Conservation (phyloP, 2,329 filamentous ascomycete genomes). For the Samsoniella hepiali region DNA sequence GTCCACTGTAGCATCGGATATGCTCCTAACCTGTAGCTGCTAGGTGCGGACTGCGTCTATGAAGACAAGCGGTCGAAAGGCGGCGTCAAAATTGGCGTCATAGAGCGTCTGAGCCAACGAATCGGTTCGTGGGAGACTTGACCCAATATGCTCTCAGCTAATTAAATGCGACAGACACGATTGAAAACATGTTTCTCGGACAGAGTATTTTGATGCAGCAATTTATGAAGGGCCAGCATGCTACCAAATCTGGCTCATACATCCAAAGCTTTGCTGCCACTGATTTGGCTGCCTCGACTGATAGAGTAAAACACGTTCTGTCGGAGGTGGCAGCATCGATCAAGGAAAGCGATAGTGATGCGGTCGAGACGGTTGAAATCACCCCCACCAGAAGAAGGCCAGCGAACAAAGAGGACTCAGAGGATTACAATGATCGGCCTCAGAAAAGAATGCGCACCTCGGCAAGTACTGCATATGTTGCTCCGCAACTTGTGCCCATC, state of each 20-base stretch:
- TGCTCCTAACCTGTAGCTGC: neutral
- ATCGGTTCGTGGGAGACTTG: conserved; percentile 26
- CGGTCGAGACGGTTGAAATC: neutral
- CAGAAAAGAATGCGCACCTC: neutral
- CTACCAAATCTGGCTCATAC: neutral
- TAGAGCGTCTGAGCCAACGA: conserved; percentile 34
- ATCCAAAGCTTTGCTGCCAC: neutral
- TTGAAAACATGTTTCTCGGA: conserved; percentile 39
- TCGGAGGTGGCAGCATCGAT: neutral
- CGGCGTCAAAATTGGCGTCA: conserved; percentile 33
- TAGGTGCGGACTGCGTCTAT: conserved; percentile 33
- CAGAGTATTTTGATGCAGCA: conserved; percentile 37
- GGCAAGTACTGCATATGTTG: neutral
- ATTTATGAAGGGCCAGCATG: conserved; percentile 25
- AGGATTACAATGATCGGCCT: neutral
- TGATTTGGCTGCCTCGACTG: neutral
- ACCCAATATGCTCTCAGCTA: neutral
- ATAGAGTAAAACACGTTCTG: neutral
- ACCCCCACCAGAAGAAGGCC: neutral
- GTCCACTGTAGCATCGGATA: too few species aligned
- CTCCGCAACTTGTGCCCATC: conserved; percentile 31
- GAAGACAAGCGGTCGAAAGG: conserved; percentile 33
- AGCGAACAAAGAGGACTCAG: neutral
- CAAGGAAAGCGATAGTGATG: neutral
- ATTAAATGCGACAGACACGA: conserved; percentile 23